Percentiles rank a stretch among this genome's conserved stretches.
Evolutionary conservation across 1,139 yeast species (phyloP).

Genomic region (Fermentozyma sake): DNA sequence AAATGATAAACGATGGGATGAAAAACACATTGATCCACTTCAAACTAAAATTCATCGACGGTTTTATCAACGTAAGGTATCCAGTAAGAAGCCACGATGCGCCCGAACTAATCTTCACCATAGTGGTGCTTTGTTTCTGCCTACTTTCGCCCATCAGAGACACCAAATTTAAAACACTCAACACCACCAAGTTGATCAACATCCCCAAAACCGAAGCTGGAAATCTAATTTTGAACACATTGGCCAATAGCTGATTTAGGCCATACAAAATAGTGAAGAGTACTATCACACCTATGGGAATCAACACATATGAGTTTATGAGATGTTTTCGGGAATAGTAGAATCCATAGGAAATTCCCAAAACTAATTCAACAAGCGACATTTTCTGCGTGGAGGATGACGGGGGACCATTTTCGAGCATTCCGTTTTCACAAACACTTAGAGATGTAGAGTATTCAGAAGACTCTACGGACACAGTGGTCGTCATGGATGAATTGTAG

Average conservation of each 20-base stretch:
- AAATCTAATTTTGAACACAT: slow-evolving; percentile 50
- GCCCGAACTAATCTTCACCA: slow-evolving; percentile 20
- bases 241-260: slow-evolving; percentile 48
- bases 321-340: slow-evolving; percentile 30
- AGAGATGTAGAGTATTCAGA: too few relatives aligned
- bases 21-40: slow-evolving; percentile 78
- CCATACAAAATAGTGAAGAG: slow-evolving; percentile 53
- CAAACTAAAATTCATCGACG: slow-evolving; percentile 65
- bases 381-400: too few relatives aligned
- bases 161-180: slow-evolving; percentile 32
- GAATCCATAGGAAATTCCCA: slow-evolving; percentile 21
- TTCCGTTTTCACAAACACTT: too few relatives aligned
- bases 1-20: slow-evolving; percentile 69
- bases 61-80: slow-evolving; percentile 47
- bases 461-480: too few relatives aligned
- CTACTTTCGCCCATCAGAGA: too few relatives aligned
- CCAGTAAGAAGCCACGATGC: slow-evolving; percentile 31
- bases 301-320: slow-evolving; percentile 27
- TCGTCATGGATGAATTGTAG: too few relatives aligned
- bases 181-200: slow-evolving; percentile 53
- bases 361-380: slow-evolving; percentile 7
- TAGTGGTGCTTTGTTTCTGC: slow-evolving; percentile 7
- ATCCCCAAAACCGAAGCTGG: slow-evolving; percentile 77
- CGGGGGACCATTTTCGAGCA: too few relatives aligned
- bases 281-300: slow-evolving; percentile 34